Base-by-base conservation (phyloP, 208 protist species). In the Leishmania amazonensis region DNA sequence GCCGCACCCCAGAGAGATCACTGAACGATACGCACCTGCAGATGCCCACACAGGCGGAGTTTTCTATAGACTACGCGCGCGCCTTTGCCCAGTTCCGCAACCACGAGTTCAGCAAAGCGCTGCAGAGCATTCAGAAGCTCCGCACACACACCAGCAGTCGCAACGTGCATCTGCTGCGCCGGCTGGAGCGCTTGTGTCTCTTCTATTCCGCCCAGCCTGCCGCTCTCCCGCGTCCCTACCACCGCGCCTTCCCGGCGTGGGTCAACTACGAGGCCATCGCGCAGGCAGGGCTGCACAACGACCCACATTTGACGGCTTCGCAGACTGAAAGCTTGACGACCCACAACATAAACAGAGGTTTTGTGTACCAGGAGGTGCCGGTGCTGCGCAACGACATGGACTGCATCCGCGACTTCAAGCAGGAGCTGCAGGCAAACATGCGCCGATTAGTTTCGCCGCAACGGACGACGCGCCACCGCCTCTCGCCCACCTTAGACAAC, bases 351-450 rank as follows among this genome's bases (percentile, higher is more conserved):
- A 54, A 64, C n/a, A 64, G 68, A 13, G 74, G 67, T 21, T 62
- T 81, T 2, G 75, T 87, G 62, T 87, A 87, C 80, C 62, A 81
- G 24, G 75, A 58, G 9, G 81, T 83, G 58, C 78, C 78, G 51
- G 73, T 64, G 42, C 73, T 85, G 74, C 62, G 70, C 79, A 60
- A 84, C 47, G 76, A 84, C 15, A 75, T 75, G 47, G 89, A 94
- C 65, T 91, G 92, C 80, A 83, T 87, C 35, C 75, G 84, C 28
- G 80, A 82, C 78, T 97, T 97, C 79, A 89, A 90, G 51, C 84
- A 88, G 72, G 94, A 97, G 77, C 81, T 97, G 82, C 89, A 95
- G 64, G 89, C 90, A 54, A 97, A 95, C 62, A 83, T 91, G 76
- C 84, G 87, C 5, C 79, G 86, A 40, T 51, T 88, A 38, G 82